These are phyloP conservation scores for Trichopus zeylanicus DNA, from an alignment of 116 monocot species.

Conservation along the genomic window DNA sequence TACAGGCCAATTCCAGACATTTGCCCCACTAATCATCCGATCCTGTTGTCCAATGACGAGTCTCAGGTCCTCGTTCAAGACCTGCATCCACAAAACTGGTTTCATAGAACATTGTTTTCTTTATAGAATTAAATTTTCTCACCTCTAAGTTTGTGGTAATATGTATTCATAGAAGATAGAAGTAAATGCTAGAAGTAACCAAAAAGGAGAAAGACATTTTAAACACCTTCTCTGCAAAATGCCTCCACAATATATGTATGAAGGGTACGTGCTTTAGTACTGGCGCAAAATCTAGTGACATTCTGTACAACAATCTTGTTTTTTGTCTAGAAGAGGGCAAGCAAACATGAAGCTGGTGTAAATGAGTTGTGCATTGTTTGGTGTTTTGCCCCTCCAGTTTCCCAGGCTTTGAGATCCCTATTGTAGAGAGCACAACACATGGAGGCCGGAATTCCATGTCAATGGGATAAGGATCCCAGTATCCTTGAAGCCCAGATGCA, in stretches of 20 bases:
- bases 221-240: slow-evolving; percentile 77
- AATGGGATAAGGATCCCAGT: slow-evolving; percentile 98
- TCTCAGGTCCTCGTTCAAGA: slow-evolving; percentile 85
- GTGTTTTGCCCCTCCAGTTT: slow-evolving; percentile 77
- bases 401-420: slow-evolving; percentile 94
- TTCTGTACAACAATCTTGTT: slow-evolving; percentile 78
- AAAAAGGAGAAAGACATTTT: not conserved
- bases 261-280: slow-evolving; percentile 75
- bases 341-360: slow-evolving; percentile 92
- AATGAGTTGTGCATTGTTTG: slow-evolving; percentile 71
- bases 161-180: too few relatives aligned
- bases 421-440: slow-evolving; percentile 87
- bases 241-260: slow-evolving; percentile 77
- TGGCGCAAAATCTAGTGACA: slow-evolving; percentile 96
- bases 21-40: slow-evolving; percentile 83
- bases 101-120: too few relatives aligned
- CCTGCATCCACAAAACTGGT: slow-evolving; percentile 29
- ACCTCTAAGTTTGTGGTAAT: too few relatives aligned
- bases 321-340: slow-evolving; percentile 87
- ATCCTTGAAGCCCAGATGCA: slow-evolving; percentile 79
- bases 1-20: slow-evolving; percentile 89
- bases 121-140: too few relatives aligned
- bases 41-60: slow-evolving; percentile 89
- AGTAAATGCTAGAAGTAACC: not conserved
- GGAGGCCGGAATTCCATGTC: slow-evolving; percentile 98